Base-by-base conservation (phyloP, 192 early-diverging fungal genomes). In the Dispira simplex region DNA sequence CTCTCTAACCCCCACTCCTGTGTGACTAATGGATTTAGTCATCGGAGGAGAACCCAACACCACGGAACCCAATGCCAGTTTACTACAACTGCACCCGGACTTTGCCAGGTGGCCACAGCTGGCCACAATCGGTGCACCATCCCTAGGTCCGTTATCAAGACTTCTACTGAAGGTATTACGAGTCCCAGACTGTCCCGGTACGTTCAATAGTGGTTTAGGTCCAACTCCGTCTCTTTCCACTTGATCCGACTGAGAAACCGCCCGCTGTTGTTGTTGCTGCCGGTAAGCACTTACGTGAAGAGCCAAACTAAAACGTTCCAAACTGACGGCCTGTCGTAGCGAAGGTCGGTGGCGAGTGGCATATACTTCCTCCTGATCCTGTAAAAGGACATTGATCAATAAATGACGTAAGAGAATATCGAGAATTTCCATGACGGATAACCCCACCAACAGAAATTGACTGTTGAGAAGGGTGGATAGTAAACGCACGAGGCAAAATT, bases 341-440 rank as follows among this genome's bases (percentile, higher is more conserved):
- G 58, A 1, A 10, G 23, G 32, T 20, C 12, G 39, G 3, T 11
- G 12, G 14, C 32, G 58, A 43, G 58, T 44, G 4, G 13, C 54
- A 14, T 60, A 14, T 5, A 11, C 16, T 16, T 60, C 58, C 14
- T 60, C 58, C 28, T 27, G 39, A 16, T 60, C 58, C 58, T 60
- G 58, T 2, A 60, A 44, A 10, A 60, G 12, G 18, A 69, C 65
- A 16, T 64, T 62, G 60, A 73, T 70, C 3, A 78, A 66, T 65
- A 78, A 28, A 27, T 70, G 69, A 21, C 71, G 44, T 2, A 75
- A 66, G 47, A 78, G 63, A 11, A 75, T 71, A 44, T 73, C 72
- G 14, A 78, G 68, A 11, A 69, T 73, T 56, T 78, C 76, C 69
- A 78, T 71, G 10, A 73, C 76, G 1, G 76, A 78, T 20, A 75